phyloP scores from a whole-genome alignment of 2,329 filamentous ascomycete genomes.

The Dactylellina drechsleri region DNA sequence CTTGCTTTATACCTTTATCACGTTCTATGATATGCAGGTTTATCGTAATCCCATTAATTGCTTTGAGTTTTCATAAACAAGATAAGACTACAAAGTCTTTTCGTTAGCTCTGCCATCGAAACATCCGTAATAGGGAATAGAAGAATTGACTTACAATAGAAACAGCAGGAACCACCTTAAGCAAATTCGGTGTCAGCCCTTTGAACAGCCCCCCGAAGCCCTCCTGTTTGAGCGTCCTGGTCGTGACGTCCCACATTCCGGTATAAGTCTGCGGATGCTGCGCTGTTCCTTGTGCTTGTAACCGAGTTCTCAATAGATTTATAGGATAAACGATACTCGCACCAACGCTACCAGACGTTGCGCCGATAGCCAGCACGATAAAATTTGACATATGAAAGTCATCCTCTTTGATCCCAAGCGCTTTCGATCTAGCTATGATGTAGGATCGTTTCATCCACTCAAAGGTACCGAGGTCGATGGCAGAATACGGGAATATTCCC shows the following conservation, averaged over 20 bases:
- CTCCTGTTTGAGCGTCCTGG: constrained; percentile 83
- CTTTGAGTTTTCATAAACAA: constrained; percentile 93
- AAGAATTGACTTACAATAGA: constrained; percentile 72
- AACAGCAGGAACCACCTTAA: constrained; percentile 95
- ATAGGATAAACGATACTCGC: constrained; percentile 94
- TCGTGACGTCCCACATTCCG: constrained; percentile 87
- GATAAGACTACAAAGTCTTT: constrained; percentile 69
- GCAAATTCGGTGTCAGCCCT: constrained; percentile 89
- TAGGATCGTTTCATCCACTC: constrained; percentile 86
- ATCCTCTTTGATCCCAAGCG: constrained; percentile 78
- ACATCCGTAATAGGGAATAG: constrained; percentile 8
- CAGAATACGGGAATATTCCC: constrained; percentile 97
- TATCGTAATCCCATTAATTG: constrained; percentile 69
- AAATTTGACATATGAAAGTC: constrained; percentile 81
- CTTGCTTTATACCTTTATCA: constrained; percentile 6
- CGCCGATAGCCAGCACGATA: constrained; percentile 86
- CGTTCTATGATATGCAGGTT: constrained; percentile 52
- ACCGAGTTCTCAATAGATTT: constrained; percentile 83
- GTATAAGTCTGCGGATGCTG: constrained; percentile 90
- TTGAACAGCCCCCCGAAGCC: constrained; percentile 90
- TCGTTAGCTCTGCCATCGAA: constrained; percentile 1
- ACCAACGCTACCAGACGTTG: constrained; percentile 88
- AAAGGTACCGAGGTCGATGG: constrained; percentile 95
- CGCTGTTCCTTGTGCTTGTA: constrained; percentile 94
- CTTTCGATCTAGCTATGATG: constrained; percentile 74